phyloP scores from a whole-genome alignment of 1,139 yeast species.

The Pichia kudriavzevii region DNA sequence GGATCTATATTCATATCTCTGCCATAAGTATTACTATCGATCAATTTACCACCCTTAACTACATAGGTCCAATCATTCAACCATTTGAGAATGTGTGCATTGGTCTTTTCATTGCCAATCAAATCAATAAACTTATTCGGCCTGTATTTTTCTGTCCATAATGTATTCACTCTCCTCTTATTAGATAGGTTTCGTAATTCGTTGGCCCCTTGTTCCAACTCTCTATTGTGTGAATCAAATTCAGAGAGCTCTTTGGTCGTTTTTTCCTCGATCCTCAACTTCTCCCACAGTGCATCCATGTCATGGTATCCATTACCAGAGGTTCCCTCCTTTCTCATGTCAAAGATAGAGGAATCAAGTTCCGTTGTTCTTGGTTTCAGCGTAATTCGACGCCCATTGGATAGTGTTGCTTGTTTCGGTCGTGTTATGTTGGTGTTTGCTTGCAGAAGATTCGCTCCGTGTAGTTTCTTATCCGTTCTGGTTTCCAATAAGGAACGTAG shows the following conservation, averaged over 20 bases:
- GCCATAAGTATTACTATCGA: slow-evolving; percentile 6
- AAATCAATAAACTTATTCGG: slow-evolving; percentile 67
- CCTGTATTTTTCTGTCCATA: slow-evolving; percentile 82
- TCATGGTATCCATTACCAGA: slow-evolving; percentile 2
- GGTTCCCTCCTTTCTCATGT: not conserved
- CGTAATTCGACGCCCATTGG: slow-evolving; percentile 9
- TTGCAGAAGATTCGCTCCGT: not conserved
- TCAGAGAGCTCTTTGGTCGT: slow-evolving; percentile 1
- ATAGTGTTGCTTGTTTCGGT: slow-evolving; percentile 9
- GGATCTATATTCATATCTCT: slow-evolving; percentile 35
- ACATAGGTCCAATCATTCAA: slow-evolving; percentile 69
- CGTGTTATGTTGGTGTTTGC: not conserved
- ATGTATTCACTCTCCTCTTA: slow-evolving; percentile 13
- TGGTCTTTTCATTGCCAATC: slow-evolving; percentile 75
- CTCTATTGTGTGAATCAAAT: slow-evolving; percentile 1
- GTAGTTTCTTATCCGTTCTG: too few species aligned
- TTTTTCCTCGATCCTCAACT: slow-evolving; percentile 4
- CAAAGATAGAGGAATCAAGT: not conserved
- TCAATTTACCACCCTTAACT: slow-evolving; percentile 30
- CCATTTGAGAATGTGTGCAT: slow-evolving; percentile 71
- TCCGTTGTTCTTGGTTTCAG: slow-evolving; percentile 7
- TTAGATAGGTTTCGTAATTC: slow-evolving; percentile 10
- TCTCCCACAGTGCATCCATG: slow-evolving; percentile 11
- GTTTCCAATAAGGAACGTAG: slow-evolving; percentile 1
- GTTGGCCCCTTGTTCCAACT: slow-evolving; percentile 2